Conservation (phyloP, 768 basidiomycete genomes). For the Suillus discolor region DNA sequence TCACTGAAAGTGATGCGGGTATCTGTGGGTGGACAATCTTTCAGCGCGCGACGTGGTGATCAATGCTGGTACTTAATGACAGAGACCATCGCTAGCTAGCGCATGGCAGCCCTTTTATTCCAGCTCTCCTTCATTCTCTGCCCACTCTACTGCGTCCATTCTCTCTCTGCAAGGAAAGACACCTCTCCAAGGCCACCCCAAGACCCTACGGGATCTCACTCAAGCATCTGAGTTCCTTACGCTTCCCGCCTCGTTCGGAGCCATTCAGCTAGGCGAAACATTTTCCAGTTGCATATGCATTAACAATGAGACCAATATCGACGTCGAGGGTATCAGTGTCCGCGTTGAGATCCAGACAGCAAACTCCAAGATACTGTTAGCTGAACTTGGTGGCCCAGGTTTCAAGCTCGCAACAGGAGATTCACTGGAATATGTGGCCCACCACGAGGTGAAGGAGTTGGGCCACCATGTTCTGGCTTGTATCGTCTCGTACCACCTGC, state of each 20-base stretch:
- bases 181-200: conserved; percentile 76
- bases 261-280: conserved; percentile 88
- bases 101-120: conserved; percentile 91
- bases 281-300: conserved; percentile 83
- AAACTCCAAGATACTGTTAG: conserved; percentile 60
- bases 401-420: conserved; percentile 54
- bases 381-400: conserved; percentile 62
- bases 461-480: conserved; percentile 90
- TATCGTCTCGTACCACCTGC: conserved; percentile 79
- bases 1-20: conserved; percentile 88
- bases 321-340: conserved; percentile 64
- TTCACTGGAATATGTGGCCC: conserved; percentile 66
- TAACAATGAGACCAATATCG: conserved; percentile 72
- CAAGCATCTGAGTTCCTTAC: conserved; percentile 78
- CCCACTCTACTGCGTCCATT: conserved; percentile 77
- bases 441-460: conserved; percentile 92
- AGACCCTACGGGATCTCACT: conserved; percentile 81
- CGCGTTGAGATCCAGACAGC: conserved; percentile 87
- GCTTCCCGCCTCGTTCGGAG: conserved; percentile 81
- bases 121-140: conserved; percentile 78
- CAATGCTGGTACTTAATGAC: conserved; percentile 12
- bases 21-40: conserved; percentile 58
- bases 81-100: conserved; percentile 75
- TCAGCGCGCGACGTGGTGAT: not conserved
- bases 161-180: conserved; percentile 72